Evolutionary conservation across 2,329 filamentous ascomycete genomes (phyloP).

Genomic region (Mollisia scopiformis): DNA sequence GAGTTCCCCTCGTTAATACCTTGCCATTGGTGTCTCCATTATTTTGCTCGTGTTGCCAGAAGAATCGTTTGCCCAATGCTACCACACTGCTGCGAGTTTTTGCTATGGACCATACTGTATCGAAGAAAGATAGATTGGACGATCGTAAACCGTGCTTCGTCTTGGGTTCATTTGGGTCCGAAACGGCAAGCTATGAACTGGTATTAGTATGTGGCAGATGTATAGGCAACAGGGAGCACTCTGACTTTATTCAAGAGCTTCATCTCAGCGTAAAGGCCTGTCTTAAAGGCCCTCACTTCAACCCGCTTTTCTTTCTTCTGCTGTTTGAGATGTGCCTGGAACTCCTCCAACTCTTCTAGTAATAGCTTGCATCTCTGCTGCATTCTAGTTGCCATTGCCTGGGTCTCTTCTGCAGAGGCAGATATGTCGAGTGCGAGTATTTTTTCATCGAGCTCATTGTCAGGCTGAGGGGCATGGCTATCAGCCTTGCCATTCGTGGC

Average conservation of each 20-base stretch:
- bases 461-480: conserved; percentile 1
- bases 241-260: conserved; percentile 48
- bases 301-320: conserved; percentile 49
- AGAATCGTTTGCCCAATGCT: conserved; percentile 59
- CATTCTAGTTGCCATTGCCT: conserved; percentile 28
- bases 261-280: conserved; percentile 50
- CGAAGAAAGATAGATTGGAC: conserved; percentile 68
- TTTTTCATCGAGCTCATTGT: conserved; percentile 3
- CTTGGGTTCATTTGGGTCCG: conserved; percentile 34
- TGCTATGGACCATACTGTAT: conserved; percentile 64
- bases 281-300: conserved; percentile 52
- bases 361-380: conserved; percentile 38
- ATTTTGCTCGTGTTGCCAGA: conserved; percentile 41
- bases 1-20: conserved; percentile 9
- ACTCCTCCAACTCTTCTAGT: conserved; percentile 47
- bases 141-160: conserved; percentile 61
- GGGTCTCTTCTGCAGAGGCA: conserved; percentile 12
- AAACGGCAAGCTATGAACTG: conserved; percentile 9
- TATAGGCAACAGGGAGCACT: no score
- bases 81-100: conserved; percentile 59
- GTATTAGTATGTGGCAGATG: neutral
- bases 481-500: conserved; percentile 7
- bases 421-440: conserved; percentile 2
- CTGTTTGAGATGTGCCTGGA: conserved; percentile 44
- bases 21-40: conserved; percentile 20